These are phyloP conservation scores for Coprinellus micaceus DNA, from an alignment of 768 basidiomycete genomes.

Conservation along the genomic window DNA sequence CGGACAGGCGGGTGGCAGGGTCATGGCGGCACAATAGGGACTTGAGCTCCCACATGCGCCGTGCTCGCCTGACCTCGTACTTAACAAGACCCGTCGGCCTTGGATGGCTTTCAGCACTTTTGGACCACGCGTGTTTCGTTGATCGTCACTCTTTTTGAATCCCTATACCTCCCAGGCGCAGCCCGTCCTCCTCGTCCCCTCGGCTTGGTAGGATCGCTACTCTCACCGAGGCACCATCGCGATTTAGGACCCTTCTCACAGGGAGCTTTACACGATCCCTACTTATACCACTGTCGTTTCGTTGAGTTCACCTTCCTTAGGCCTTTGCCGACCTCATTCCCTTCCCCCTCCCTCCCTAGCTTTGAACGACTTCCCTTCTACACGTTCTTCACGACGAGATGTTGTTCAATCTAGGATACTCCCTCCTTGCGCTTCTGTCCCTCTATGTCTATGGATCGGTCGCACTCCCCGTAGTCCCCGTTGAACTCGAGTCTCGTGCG, in stretches of 20 bases:
- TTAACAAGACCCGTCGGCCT: not conserved
- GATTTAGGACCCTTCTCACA: too few species aligned
- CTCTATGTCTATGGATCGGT: not conserved
- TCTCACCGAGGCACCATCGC: too few species aligned
- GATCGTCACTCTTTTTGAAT: not conserved
- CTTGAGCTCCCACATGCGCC: conserved; percentile 4
- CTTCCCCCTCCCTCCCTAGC: not conserved
- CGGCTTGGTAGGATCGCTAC: too few species aligned
- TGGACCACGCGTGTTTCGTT: not conserved
- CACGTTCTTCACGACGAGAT: too few species aligned
- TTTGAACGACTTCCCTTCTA: not conserved
- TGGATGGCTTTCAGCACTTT: too few species aligned
- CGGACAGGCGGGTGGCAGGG: not conserved
- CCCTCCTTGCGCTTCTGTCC: not conserved
- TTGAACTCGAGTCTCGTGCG: conserved; percentile 19
- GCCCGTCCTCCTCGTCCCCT: too few species aligned
- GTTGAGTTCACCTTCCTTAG: not conserved
- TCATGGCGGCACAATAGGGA: not conserved
- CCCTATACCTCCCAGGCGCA: not conserved
- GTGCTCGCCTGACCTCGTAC: conserved; percentile 8
- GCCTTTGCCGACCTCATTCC: not conserved
- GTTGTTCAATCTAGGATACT: not conserved
- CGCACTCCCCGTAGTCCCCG: not conserved
- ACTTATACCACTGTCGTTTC: not conserved
- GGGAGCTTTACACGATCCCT: not conserved